phyloP scores from a whole-genome alignment of 2,329 filamentous ascomycete species.

The Fusarium floridanum region DNA sequence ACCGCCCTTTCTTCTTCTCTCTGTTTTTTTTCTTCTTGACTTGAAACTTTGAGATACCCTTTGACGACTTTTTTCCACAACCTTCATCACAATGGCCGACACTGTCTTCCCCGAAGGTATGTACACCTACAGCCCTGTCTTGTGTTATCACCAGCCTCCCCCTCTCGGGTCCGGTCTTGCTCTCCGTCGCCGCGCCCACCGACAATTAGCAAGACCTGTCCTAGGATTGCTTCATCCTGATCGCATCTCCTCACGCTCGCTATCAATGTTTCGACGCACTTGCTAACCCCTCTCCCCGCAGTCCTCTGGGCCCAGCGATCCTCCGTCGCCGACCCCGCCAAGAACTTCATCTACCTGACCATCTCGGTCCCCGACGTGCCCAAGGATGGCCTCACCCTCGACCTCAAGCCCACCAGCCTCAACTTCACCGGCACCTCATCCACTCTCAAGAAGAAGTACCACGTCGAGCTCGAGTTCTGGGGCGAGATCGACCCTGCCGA shows the following conservation, averaged over 20 bases:
- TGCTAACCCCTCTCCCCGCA: conserved; percentile 54
- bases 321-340: conserved; percentile 79
- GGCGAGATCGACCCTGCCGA: conserved; percentile 88
- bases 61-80: background rate
- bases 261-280: background rate
- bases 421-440: conserved; percentile 86
- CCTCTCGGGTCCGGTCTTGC: conserved; percentile 9
- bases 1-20: conserved; percentile 20
- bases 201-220: background rate
- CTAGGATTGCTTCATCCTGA: background rate
- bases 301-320: conserved; percentile 99
- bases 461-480: conserved; percentile 88
- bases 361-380: conserved; percentile 90
- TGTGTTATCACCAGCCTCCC: conserved; percentile 21
- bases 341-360: conserved; percentile 96
- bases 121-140: conserved; percentile 27
- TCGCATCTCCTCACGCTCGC: conserved; percentile 5
- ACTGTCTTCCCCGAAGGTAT: conserved; percentile 55
- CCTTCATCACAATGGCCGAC: conserved; percentile 41
- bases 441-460: conserved; percentile 88
- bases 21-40: conserved; percentile 28
- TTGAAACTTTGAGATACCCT: conserved; percentile 46
- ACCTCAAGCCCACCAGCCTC: conserved; percentile 82
- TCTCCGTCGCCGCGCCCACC: conserved; percentile 5
- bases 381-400: conserved; percentile 80